Evolutionary conservation across 78 protist species (phyloP), one percentile per base, ranked within the genome.

Genomic region (Bigelowiella natans): DNA sequence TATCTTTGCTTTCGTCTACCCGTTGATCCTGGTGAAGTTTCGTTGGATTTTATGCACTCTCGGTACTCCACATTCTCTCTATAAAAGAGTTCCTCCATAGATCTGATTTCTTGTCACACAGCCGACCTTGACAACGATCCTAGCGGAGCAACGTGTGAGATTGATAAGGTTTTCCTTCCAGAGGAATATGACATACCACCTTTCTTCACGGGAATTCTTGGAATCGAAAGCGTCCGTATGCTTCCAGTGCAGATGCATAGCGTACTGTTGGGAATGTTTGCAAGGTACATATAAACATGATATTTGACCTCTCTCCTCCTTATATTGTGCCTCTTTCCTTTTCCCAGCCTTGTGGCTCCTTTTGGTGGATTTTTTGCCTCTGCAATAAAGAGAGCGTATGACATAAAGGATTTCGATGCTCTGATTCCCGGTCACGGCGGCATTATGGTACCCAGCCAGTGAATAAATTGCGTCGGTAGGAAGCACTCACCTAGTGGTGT

Each of bases 211-310:
- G 73, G 73, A 18, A 7, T 51, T 18, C 34, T 51, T 18, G 73
- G 73, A 26, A 51, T 51, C 73, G 18, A 51, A 18, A 7, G 18
- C 34, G 18, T 51, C 18, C 73, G 73, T 51, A 51, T 85, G 87
- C 51, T 37, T 34, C 87, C 87, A 11, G 38, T 85, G 7, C 87
- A 85, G 38, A 85, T 85, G 51, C 87, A 85, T 18, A 37, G 51
- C 87, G 87, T 85, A 37, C 38, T 85, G 36, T 11, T 85, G 30
- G 87, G 51, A 85, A 85, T 85, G 87, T 85, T 85, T 85, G 87
- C 87, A 51, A 51, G 73, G 73, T 51, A 51, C 73, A 51, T 18
- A 51, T 18, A 51, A 7, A 51, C 73, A 51, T 18, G 73, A 51
- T 26, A 51, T 51, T 7, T 51, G 7, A 18, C 18, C 73, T 26